Base-by-base conservation (phyloP, 345 rosid species). In the Boechera retrofracta region DNA sequence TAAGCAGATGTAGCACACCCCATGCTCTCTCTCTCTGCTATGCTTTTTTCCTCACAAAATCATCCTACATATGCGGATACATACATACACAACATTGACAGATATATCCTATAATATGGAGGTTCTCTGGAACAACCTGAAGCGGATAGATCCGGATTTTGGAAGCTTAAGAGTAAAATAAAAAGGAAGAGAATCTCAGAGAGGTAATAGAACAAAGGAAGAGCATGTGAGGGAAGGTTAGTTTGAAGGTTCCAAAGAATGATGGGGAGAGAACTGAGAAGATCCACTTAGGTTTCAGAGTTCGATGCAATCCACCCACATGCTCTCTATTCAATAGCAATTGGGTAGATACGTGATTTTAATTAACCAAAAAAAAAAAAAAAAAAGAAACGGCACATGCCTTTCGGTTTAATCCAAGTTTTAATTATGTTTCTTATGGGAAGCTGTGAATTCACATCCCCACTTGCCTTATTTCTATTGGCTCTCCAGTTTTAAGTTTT, bases 1-100 rank as follows among this genome's bases (percentile, higher is more conserved):
- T 75, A 76, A 68, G 87, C 68, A 55, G 96, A 92, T 82, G 86
- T 72, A 79, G 91, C 75, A 76, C 97, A 92, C 64, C 96, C 96
- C 98, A 90, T 90, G 24, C 26, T 83, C 54, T 68, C 49, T 74
- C 77, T 59, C 76, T 74, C 60, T 56, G 71, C 60, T 71, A 42
- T 8, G 21, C 44, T 3, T 18, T 35, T 44, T 77, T 16, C 15
- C 15, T 77, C 85, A 77, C 54, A 58, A 70, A 69, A 83, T 58
- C 83, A 82, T 82, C 83, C 86, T 81, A 80, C 72, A 59, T 33
- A 57, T 69, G 6, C 39, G 73, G 44, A 57, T 32, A 18, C 42
- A 63, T 38, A 62, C 52, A 62, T 64, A 54, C 54, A 16, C 47
- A 52, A 32, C 54, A 53, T 7, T 31, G 26, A 31, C 8, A 71